Evolutionary conservation across 2,329 filamentous ascomycete genomes (phyloP).

Genomic region (Beauveria australis): DNA sequence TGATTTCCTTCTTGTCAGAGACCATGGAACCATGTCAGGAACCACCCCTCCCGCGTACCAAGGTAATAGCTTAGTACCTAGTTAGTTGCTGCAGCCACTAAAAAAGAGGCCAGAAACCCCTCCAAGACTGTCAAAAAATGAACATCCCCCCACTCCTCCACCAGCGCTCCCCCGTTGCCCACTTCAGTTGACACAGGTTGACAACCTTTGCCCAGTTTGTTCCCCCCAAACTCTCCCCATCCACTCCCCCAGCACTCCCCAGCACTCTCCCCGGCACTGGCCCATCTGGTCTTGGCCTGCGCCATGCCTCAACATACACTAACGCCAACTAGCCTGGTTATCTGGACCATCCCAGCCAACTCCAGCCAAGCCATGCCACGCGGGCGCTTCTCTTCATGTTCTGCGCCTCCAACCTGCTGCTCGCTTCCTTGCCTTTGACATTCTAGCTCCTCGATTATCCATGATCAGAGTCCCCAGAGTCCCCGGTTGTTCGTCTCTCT

Average conservation of each 20-base stretch:
- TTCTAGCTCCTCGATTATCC: background rate
- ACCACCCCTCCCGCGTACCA: too few relatives aligned
- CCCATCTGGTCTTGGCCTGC: background rate
- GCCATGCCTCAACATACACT: background rate
- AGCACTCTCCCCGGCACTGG: background rate
- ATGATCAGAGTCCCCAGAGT: background rate
- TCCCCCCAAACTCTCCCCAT: background rate
- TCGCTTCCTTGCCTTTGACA: background rate
- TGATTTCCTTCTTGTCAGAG: too few relatives aligned
- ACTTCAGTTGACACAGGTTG: too few relatives aligned
- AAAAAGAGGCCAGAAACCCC: background rate
- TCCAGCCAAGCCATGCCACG: slow-evolving; percentile 10
- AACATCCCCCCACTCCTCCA: background rate
- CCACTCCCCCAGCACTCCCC: background rate
- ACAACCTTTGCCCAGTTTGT: background rate
- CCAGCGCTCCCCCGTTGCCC: background rate
- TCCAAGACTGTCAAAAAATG: background rate
- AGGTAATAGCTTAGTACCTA: background rate
- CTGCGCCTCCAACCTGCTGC: background rate
- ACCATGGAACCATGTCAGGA: too few relatives aligned
- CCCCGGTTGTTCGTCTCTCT: background rate
- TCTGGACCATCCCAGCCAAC: slow-evolving; percentile 1
- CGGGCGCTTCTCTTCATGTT: slow-evolving; percentile 1
- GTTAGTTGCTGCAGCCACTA: background rate
- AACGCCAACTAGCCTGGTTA: background rate